These are phyloP conservation scores for Dothistroma pini DNA, from an alignment of 2,329 filamentous ascomycete species.

Conservation along the genomic window DNA sequence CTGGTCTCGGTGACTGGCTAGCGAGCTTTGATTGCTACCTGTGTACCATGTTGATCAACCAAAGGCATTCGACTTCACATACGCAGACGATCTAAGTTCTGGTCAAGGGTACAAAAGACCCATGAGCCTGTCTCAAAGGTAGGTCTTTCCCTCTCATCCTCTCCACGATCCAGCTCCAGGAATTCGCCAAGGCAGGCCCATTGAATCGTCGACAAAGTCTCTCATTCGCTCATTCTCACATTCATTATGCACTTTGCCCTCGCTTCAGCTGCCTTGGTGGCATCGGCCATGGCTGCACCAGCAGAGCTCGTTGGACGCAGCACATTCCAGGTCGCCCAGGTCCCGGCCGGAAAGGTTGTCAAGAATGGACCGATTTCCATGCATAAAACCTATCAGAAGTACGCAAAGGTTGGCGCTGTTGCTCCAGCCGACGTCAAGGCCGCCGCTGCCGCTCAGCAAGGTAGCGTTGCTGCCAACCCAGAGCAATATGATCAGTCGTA, in stretches of 20 bases:
- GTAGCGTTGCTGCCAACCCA: constrained; percentile 40
- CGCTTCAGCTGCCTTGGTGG: constrained; percentile 28
- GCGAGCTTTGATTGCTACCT: constrained; percentile 26
- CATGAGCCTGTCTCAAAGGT: background rate
- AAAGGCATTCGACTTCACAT: constrained; percentile 9
- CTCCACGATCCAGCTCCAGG: constrained; percentile 7
- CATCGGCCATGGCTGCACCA: constrained; percentile 32
- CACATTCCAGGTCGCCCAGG: constrained; percentile 31
- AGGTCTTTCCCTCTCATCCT: background rate
- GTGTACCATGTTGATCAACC: constrained; percentile 22
- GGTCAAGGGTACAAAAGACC: background rate
- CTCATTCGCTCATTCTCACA: constrained; percentile 8
- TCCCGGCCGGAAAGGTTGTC: constrained; percentile 27
- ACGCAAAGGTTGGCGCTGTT: constrained; percentile 28
- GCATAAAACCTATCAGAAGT: constrained; percentile 42
- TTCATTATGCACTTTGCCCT: constrained; percentile 30
- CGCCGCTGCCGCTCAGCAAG: constrained; percentile 37
- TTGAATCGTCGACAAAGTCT: constrained; percentile 10
- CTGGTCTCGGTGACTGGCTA: constrained; percentile 21
- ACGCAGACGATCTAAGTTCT: background rate
- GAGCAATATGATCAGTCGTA: constrained; percentile 39
- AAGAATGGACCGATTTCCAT: constrained; percentile 40
- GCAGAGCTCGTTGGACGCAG: constrained; percentile 25
- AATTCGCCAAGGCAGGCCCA: constrained; percentile 8
- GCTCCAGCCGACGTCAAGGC: constrained; percentile 28